Percentiles rank a stretch among this genome's conserved stretches.
Evolutionary conservation across 345 rosid species (phyloP).

Genomic region (Salix arbutifolia): DNA sequence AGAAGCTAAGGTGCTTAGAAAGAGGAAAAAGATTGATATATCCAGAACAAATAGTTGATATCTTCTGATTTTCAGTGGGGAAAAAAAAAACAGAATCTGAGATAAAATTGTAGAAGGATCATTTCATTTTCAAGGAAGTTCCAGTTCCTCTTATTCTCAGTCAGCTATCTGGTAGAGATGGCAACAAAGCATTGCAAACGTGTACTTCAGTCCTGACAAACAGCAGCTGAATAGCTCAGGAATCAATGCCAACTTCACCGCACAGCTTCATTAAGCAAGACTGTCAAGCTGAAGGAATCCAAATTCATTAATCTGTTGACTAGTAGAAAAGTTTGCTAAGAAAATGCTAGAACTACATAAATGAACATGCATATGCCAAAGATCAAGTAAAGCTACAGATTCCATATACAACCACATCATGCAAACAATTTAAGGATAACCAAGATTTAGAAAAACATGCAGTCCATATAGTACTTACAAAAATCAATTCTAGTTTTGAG

Average conservation of each 20-base stretch:
- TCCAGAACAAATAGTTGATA: not conserved
- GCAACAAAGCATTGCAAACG: conserved; percentile 5
- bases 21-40: conserved; percentile 1
- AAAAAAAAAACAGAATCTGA: not conserved
- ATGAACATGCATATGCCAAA: not conserved
- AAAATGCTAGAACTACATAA: not conserved
- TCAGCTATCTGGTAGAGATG: conserved; percentile 6
- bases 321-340: not conserved
- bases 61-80: not conserved
- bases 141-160: conserved; percentile 14
- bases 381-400: not conserved
- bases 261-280: conserved; percentile 1
- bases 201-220: conserved; percentile 14
- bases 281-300: conserved; percentile 7
- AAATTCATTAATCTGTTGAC: conserved; percentile 17
- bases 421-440: not conserved
- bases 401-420: not conserved
- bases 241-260: conserved; percentile 4
- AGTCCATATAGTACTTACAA: not conserved
- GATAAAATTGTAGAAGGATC: conserved; percentile 16
- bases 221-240: conserved; percentile 2
- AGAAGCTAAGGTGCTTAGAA: conserved; percentile 3
- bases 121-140: conserved; percentile 8
- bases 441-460: not conserved
- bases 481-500: not conserved